Evolutionary conservation across 1,284 basidiomycete species (phyloP).

Genomic region (Takashimella tepidaria): DNA sequence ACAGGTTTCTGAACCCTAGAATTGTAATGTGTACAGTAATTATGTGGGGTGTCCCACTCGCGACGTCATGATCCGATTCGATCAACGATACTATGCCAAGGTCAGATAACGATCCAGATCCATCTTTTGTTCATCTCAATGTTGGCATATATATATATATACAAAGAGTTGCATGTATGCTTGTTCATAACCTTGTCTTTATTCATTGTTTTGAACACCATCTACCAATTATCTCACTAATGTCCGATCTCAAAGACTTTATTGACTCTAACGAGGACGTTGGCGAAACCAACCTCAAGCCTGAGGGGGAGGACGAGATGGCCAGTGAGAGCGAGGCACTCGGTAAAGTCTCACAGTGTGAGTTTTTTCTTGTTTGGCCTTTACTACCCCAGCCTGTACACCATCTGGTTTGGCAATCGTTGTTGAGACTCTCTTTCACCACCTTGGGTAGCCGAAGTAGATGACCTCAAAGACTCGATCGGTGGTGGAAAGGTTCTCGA

Average conservation of each 20-base stretch:
- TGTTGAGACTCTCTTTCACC: conserved; percentile 1
- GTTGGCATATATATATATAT: too few relatives aligned
- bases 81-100: too few relatives aligned
- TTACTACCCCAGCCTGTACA: neutral
- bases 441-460: conserved; percentile 33
- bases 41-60: too few relatives aligned
- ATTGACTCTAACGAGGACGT: conserved; percentile 16
- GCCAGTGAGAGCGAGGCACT: conserved; percentile 32
- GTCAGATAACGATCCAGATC: too few relatives aligned
- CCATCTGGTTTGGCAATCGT: neutral
- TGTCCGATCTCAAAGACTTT: conserved; percentile 21
- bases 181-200: too few relatives aligned
- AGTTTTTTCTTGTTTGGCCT: conserved; percentile 4
- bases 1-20: too few relatives aligned
- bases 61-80: too few relatives aligned
- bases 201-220: too few relatives aligned
- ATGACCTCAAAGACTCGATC: conserved; percentile 36
- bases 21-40: too few relatives aligned
- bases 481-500: conserved; percentile 37
- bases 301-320: conserved; percentile 50
- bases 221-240: too few relatives aligned
- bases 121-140: too few relatives aligned
- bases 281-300: conserved; percentile 50
- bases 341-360: conserved; percentile 32
- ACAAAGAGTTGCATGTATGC: conserved; percentile 3